These are phyloP conservation scores for Periconia sp. DNA, from an alignment of 2,329 filamentous ascomycete genomes.

Conservation along the genomic window DNA sequence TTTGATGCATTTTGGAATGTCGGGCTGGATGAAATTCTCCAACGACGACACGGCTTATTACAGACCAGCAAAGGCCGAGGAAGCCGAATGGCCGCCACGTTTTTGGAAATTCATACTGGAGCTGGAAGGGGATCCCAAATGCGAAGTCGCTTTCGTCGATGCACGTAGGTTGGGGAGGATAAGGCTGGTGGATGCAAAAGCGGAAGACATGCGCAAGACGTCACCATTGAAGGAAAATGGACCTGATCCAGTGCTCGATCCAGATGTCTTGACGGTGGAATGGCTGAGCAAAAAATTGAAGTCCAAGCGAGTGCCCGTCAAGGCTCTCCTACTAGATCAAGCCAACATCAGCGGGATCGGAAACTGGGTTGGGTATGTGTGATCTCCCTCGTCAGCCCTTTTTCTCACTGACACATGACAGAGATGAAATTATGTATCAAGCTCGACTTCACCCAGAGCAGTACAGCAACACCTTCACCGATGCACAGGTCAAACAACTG, in stretches of 20 bases:
- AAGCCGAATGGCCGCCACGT: constrained; percentile 79
- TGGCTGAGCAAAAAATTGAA: constrained; percentile 74
- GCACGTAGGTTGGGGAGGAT: constrained; percentile 76
- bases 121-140: constrained; percentile 62
- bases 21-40: constrained; percentile 84
- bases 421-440: constrained; percentile 68
- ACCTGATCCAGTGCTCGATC: constrained; percentile 86
- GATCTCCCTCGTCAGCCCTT: neutral
- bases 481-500: constrained; percentile 70
- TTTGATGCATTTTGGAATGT: constrained; percentile 79
- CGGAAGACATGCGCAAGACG: constrained; percentile 70
- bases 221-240: constrained; percentile 88
- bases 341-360: constrained; percentile 87
- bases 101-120: constrained; percentile 85
- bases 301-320: constrained; percentile 81
- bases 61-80: constrained; percentile 60
- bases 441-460: constrained; percentile 89
- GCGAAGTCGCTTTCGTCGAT: constrained; percentile 79
- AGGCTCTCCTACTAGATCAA: constrained; percentile 86
- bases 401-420: neutral
- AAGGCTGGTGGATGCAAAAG: constrained; percentile 78
- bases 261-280: constrained; percentile 71
- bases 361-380: constrained; percentile 81
- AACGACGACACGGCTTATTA: constrained; percentile 80
- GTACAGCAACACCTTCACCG: constrained; percentile 79